Percentiles rank a stretch among this genome's conserved stretches.
phyloP scores from a whole-genome alignment of 805 yeast species.

The Debaryomyces castellii region DNA sequence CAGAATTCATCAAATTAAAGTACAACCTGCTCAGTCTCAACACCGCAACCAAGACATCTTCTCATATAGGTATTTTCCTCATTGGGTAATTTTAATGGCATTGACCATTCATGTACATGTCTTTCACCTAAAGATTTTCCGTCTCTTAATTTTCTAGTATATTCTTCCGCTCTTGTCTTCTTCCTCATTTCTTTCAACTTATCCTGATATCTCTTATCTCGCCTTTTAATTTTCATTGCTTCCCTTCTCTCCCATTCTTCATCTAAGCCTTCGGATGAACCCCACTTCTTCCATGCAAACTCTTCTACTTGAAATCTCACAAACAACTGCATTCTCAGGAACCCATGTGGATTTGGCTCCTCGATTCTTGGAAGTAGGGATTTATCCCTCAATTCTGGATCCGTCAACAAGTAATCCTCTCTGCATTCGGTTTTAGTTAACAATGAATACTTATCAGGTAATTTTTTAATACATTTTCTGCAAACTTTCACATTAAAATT shows the following conservation, averaged over 20 bases:
- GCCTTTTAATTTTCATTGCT: conserved; percentile 62
- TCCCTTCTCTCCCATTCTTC: conserved; percentile 90
- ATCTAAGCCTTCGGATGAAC: conserved; percentile 82
- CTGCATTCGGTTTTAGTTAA: conserved; percentile 94
- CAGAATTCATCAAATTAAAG: conserved; percentile 21
- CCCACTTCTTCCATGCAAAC: conserved; percentile 93
- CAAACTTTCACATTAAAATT: conserved; percentile 78
- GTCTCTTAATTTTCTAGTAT: conserved; percentile 66
- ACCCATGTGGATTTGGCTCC: conserved; percentile 93
- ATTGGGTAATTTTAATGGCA: conserved; percentile 45
- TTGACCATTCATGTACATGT: conserved; percentile 78
- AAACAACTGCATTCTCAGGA: conserved; percentile 89
- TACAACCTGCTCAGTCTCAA: conserved; percentile 76
- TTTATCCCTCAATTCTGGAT: conserved; percentile 81
- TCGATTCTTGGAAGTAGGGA: conserved; percentile 72
- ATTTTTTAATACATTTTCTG: conserved; percentile 64
- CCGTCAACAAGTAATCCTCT: conserved; percentile 90
- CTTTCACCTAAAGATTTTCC: conserved; percentile 52
- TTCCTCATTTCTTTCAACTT: conserved; percentile 84
- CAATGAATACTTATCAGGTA: conserved; percentile 86
- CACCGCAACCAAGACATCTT: conserved; percentile 78
- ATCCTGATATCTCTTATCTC: conserved; percentile 77
- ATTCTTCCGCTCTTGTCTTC: conserved; percentile 89
- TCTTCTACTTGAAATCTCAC: conserved; percentile 91
- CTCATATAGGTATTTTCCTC: conserved; percentile 44